Conservation (phyloP, 208 protist genomes). For the Leishmania tropica region DNA sequence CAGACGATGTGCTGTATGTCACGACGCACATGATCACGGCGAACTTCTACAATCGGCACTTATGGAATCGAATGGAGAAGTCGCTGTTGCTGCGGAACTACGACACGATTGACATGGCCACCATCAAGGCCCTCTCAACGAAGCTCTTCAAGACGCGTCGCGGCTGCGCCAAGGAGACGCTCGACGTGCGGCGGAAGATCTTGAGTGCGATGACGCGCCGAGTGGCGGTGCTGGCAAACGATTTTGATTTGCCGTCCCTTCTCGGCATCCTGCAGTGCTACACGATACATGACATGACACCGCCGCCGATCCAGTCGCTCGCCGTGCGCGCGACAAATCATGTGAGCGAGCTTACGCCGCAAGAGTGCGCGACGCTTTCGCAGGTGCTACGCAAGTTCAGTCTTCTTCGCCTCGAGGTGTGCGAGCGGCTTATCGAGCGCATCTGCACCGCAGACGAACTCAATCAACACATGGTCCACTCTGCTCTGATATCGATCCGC, state of each 20-base stretch:
- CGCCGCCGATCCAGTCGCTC: conserved; percentile 68
- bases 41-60: conserved; percentile 90
- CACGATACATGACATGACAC: conserved; percentile 84
- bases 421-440: conserved; percentile 81
- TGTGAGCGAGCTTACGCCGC: conserved; percentile 80
- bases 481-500: conserved; percentile 70
- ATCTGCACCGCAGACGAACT: conserved; percentile 81
- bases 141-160: conserved; percentile 87
- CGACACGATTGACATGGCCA: conserved; percentile 77
- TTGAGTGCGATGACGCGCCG: conserved; percentile 75
- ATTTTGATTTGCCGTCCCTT: conserved; percentile 86
- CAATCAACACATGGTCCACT: conserved; percentile 82
- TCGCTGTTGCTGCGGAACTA: conserved; percentile 58
- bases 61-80: conserved; percentile 89
- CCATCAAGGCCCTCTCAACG: conserved; percentile 87
- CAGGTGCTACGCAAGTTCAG: conserved; percentile 84
- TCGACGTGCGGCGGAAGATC: conserved; percentile 86
- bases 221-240: conserved; percentile 82
- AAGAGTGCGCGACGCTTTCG: conserved; percentile 84
- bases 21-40: conserved; percentile 79
- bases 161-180: conserved; percentile 78
- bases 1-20: conserved; percentile 88
- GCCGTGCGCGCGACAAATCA: conserved; percentile 87
- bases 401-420: conserved; percentile 83
- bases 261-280: conserved; percentile 91